Conservation (phyloP, 192 early-diverging fungal species). For the Anaeromyces robustus region DNA sequence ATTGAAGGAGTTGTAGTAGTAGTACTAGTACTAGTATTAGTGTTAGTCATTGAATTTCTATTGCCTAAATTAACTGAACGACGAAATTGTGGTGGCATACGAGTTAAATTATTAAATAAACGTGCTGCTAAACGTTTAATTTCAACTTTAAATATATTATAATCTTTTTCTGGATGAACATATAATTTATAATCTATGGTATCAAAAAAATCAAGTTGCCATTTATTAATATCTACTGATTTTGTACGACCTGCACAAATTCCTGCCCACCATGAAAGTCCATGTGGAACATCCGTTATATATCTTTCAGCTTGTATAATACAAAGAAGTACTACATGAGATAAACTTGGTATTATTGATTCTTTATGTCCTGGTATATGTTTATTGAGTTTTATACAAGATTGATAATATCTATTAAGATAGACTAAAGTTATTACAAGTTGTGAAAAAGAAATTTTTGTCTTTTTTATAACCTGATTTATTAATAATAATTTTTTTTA, state of each 20-base stretch:
- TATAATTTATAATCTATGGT: background rate
- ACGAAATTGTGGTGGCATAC: background rate
- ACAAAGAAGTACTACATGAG: background rate
- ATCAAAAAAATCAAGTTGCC: background rate
- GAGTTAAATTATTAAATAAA: background rate
- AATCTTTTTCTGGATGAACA: background rate
- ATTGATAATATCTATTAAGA: background rate
- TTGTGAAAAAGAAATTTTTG: background rate
- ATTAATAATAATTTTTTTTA: too few relatives aligned
- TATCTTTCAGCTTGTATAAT: background rate
- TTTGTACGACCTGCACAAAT: background rate
- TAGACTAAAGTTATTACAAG: background rate
- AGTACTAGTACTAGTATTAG: background rate
- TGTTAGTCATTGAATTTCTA: too few relatives aligned
- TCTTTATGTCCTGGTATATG: background rate
- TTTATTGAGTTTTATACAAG: background rate
- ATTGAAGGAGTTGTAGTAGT: background rate
- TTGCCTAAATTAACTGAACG: background rate
- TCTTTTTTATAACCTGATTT: background rate
- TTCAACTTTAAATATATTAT: background rate
- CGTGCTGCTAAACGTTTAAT: background rate
- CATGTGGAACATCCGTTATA: background rate
- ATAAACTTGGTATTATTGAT: background rate
- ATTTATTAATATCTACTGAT: background rate
- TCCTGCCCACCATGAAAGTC: background rate